phyloP scores from a whole-genome alignment of 352 stramenopile species.

The Aphanomyces invadans region DNA sequence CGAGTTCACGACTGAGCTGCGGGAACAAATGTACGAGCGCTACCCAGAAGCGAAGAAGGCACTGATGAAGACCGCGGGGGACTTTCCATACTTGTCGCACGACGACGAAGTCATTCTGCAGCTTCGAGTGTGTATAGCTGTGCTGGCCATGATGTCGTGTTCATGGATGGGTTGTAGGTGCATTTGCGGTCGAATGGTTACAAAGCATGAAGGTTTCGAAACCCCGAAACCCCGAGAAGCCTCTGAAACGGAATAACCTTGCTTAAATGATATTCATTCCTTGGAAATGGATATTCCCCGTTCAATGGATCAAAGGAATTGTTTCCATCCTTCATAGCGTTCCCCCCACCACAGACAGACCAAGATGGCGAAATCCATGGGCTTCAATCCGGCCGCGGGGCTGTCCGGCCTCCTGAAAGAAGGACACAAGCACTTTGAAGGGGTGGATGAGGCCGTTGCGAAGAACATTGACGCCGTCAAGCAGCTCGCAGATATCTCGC shows the following conservation, averaged over 20 bases:
- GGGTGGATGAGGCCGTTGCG: conserved; percentile 93
- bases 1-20: neutral
- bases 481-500: conserved; percentile 95
- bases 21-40: conserved; percentile 14
- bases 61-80: conserved; percentile 53
- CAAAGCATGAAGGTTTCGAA: neutral
- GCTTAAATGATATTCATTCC: neutral
- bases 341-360: conserved; percentile 11
- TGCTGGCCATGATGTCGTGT: neutral
- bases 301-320: conserved; percentile 20
- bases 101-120: conserved; percentile 68
- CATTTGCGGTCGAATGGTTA: conserved; percentile 48
- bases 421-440: conserved; percentile 94
- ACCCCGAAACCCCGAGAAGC: neutral
- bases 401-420: conserved; percentile 98
- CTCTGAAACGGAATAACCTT: neutral
- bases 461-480: conserved; percentile 99
- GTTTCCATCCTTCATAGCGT: conserved; percentile 2
- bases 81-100: conserved; percentile 69
- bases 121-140: conserved; percentile 27
- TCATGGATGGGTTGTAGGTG: no score
- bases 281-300: conserved; percentile 5
- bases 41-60: conserved; percentile 27
- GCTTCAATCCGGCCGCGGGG: conserved; percentile 92
- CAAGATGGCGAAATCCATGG: conserved; percentile 90